Conservation (phyloP, 2,329 filamentous ascomycete genomes). For the Moelleriella libera region DNA sequence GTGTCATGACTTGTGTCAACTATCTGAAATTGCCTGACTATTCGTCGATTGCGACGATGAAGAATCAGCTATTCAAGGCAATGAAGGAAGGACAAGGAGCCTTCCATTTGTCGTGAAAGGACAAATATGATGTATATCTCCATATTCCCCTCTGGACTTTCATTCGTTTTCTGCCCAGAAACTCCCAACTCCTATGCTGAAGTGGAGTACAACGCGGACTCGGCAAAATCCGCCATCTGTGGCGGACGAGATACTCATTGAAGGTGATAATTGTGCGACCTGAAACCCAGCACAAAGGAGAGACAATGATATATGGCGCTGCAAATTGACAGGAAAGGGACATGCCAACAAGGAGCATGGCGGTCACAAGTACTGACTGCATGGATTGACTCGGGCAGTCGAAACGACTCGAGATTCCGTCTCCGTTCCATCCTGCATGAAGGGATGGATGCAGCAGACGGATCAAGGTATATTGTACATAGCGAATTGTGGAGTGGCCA, state of each 20-base stretch:
- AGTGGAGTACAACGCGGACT: too few relatives aligned
- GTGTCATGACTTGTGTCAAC: conserved; percentile 99
- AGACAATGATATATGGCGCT: too few relatives aligned
- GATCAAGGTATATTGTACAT: background rate
- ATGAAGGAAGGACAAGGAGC: conserved; percentile 94
- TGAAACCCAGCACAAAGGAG: too few relatives aligned
- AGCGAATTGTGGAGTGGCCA: background rate
- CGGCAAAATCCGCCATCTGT: too few relatives aligned
- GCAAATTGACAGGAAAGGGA: too few relatives aligned
- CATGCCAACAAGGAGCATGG: too few relatives aligned
- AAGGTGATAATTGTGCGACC: too few relatives aligned
- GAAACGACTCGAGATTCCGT: too few relatives aligned
- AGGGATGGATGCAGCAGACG: background rate
- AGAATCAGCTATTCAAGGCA: conserved; percentile 65
- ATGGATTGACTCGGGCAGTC: too few relatives aligned
- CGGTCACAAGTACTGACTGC: too few relatives aligned
- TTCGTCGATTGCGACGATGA: conserved; percentile 61
- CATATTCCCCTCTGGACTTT: too few relatives aligned
- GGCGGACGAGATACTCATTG: too few relatives aligned
- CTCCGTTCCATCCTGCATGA: background rate
- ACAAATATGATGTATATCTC: background rate
- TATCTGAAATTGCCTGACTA: conserved; percentile 98
- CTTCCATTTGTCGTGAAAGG: conserved; percentile 70
- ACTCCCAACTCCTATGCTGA: background rate
- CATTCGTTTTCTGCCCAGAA: background rate